Conservation (phyloP, 345 rosid genomes). For the Citrus trifoliata region DNA sequence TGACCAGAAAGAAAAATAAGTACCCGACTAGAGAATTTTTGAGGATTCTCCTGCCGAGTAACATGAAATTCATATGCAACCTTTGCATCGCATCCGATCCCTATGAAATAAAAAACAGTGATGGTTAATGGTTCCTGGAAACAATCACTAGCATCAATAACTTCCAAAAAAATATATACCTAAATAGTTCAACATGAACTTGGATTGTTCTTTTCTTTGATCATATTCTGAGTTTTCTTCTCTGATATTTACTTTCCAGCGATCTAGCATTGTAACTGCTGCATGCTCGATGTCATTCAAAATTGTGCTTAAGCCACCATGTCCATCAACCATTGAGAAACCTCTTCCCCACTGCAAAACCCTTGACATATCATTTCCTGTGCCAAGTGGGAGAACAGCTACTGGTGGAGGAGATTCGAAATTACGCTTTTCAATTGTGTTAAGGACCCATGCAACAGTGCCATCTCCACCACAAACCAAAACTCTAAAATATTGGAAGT, state of each 20-base stretch:
- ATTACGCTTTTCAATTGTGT: slow-evolving; percentile 66
- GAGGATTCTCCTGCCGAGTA: slow-evolving; percentile 77
- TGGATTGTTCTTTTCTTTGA: slow-evolving; percentile 38
- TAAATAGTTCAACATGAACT: slow-evolving; percentile 84
- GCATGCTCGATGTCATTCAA: slow-evolving; percentile 71
- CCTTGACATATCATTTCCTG: slow-evolving; percentile 83
- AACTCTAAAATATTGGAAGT: slow-evolving; percentile 62
- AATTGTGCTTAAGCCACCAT: slow-evolving; percentile 60
- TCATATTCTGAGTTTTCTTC: slow-evolving; percentile 40
- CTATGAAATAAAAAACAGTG: slow-evolving; percentile 32
- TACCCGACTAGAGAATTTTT: slow-evolving; percentile 83
- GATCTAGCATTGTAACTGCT: slow-evolving; percentile 82
- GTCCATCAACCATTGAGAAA: slow-evolving; percentile 58
- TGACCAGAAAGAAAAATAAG: not conserved
- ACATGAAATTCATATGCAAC: slow-evolving; percentile 81
- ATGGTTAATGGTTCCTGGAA: slow-evolving; percentile 14
- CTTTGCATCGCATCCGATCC: slow-evolving; percentile 91
- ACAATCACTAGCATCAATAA: not conserved
- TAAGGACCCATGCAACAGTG: slow-evolving; percentile 83
- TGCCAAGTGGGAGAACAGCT: slow-evolving; percentile 82
- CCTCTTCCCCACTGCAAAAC: slow-evolving; percentile 89
- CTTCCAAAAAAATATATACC: slow-evolving; percentile 30
- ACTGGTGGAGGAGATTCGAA: slow-evolving; percentile 82
- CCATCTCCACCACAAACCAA: slow-evolving; percentile 92
- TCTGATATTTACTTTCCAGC: slow-evolving; percentile 65